Base-by-base conservation (phyloP, 805 yeast species). In the Candida ortonii region DNA sequence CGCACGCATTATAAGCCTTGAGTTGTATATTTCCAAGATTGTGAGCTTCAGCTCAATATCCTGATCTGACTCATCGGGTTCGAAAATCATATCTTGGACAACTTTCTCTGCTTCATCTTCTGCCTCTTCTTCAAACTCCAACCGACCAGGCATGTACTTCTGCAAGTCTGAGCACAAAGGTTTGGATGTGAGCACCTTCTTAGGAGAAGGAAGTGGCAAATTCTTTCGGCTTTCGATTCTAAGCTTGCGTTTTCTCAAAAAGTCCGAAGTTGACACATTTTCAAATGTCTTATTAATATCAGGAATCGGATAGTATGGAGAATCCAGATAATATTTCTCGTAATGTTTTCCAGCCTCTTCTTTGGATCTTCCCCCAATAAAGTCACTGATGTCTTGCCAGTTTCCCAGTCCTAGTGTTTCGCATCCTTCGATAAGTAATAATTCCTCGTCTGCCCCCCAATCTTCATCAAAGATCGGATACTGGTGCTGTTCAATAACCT, bases 381-480 rank as follows among this genome's bases (percentile, higher is more conserved):
- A 95, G 55, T 93, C 97, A 8, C 96, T 83, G n/a, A 94, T 77
- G 58, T 93, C 98, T 53, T 86, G 95, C 98, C 98, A 93, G 57
- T 89, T 88, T 2, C 99, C 99, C 36, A 93, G 59, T 0, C 99
- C 98, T 28, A 76, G 72, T 7, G 85, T 81, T 59, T 93, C 96
- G 27, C 95, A 81, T 7, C 97, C 97, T 58, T 88, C 95, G 10
- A 94, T 74, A 39, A 93, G 65, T 20, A 86, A 68, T 37, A 89
- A 56, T 61, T 93, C 99, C 59, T 93, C 99, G 63, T 93, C 98
- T 1, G 98, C 98, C 22, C 98, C 99, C 97, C 98, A 93, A 37
- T 82, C 89, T 37, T 72, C 76, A 33, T 78, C 84, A 47, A 94
- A 81, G 7, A 94, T 84, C 0, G 99, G 98, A 54, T 86, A 90